Evolutionary conservation across 495 filamentous ascomycete species (phyloP).

Genomic region (Annulohypoxylon bovei): DNA sequence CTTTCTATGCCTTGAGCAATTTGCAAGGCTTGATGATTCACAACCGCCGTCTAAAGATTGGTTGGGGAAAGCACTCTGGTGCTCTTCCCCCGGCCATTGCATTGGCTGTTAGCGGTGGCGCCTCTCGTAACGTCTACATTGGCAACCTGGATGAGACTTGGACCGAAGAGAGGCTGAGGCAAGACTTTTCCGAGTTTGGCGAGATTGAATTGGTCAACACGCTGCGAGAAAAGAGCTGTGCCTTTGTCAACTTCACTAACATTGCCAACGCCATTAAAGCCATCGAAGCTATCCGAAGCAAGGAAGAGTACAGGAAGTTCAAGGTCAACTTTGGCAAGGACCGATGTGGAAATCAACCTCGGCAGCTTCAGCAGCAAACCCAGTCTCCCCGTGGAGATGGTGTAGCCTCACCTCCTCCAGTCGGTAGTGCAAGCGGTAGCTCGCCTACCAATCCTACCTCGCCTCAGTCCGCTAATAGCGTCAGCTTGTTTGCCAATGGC

Average conservation of each 20-base stretch:
- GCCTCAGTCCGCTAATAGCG: slow-evolving; percentile 48
- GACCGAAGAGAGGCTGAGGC: slow-evolving; percentile 92
- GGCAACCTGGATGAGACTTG: slow-evolving; percentile 97
- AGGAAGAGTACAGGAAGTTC: slow-evolving; percentile 96
- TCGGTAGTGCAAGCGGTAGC: slow-evolving; percentile 65
- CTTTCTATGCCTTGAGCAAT: slow-evolving; percentile 97
- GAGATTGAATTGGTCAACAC: slow-evolving; percentile 99
- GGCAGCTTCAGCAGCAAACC: slow-evolving; percentile 76
- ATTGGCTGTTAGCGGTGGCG: slow-evolving; percentile 93
- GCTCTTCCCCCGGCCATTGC: slow-evolving; percentile 97
- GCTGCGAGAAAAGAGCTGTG: slow-evolving; percentile 97
- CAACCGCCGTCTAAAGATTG: slow-evolving; percentile 96
- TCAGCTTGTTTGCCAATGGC: slow-evolving; percentile 78
- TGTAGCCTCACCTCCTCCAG: slow-evolving; percentile 75
- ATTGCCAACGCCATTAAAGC: slow-evolving; percentile 99
- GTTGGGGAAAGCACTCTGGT: slow-evolving; percentile 99
- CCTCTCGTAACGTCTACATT: slow-evolving; percentile 96
- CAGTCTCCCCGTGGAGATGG: slow-evolving; percentile 71
- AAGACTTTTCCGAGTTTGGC: slow-evolving; percentile 97
- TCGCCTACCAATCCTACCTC: slow-evolving; percentile 56
- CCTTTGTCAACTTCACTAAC: slow-evolving; percentile 99
- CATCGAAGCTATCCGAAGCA: slow-evolving; percentile 91
- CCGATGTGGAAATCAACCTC: slow-evolving; percentile 93
- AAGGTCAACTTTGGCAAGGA: slow-evolving; percentile 99
- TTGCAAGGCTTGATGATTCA: slow-evolving; percentile 99